Base-by-base conservation (phyloP, 768 basidiomycete genomes). In the Boletellus sp. region DNA sequence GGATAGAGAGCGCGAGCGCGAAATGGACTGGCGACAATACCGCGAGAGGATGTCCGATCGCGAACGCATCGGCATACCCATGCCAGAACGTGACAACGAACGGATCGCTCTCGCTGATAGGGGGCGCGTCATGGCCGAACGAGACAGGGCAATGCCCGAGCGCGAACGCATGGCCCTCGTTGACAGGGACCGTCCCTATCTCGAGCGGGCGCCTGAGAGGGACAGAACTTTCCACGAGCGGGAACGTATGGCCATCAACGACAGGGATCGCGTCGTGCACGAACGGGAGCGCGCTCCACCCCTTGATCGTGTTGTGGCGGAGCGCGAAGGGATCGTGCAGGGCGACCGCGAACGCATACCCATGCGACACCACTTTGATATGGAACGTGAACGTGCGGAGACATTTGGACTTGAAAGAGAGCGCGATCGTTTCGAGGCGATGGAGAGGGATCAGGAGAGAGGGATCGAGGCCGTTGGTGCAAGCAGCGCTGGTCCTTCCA, bases 361-460 rank as follows among this genome's bases (percentile, higher is more conserved):
- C 13, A 49, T 64, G 55, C 65, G 60, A 34, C 47, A 54, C 8
- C 52, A 61, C 6, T 56, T 49, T 20, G 62, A 64, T 15, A 28
- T 57, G n/a, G 65, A 64, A 44, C 65, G 60, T 10, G 65, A 66
- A 37, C 64, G 60, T 8, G 55, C 51, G 36, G 63, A 61, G 7
- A 59, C 56, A 20, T 63, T 65, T 22, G 71, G 74, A 13, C 60
- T 69, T 12, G 71, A 69, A 36, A 51, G 70, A 33, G 69, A 72
- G 17, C 58, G 60, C 13, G 72, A 69, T 37, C 55, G 59, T 17
- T 50, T 60, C 20, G 64, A 67, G 43, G 54, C 45, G 13, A 56
- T 59, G 53, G 60, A 68, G 50, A 59, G 63, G 38, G 62, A 72
- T n/a, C 49, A 65, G n/a, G 61, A 66, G 39, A 53, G 62, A 32